phyloP scores from a whole-genome alignment of 2,329 filamentous ascomycete genomes.

The Xylariaceae sp. region DNA sequence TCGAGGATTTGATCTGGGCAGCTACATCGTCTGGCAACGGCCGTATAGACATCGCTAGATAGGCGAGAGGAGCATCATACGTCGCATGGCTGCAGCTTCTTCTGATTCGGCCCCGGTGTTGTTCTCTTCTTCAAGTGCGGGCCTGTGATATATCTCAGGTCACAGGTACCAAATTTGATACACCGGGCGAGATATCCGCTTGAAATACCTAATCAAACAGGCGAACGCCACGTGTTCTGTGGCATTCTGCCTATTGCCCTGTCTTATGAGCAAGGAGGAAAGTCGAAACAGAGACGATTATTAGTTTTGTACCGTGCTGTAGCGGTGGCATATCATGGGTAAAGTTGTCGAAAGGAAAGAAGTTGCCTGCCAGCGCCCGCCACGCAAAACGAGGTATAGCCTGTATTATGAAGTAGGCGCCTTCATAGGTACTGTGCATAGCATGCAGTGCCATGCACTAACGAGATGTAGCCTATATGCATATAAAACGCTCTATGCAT shows the following conservation, averaged over 20 bases:
- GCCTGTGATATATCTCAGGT: not conserved
- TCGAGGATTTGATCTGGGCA: slow-evolving; percentile 80
- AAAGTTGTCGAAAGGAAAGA: not conserved
- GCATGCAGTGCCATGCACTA: too few species aligned
- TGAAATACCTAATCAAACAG: not conserved
- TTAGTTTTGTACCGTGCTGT: not conserved
- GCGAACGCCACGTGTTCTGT: not conserved
- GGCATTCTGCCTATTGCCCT: not conserved
- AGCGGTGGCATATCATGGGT: not conserved
- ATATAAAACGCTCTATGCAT: not conserved
- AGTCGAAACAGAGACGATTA: not conserved
- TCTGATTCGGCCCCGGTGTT: not conserved
- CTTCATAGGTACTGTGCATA: too few species aligned
- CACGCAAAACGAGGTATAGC: too few species aligned
- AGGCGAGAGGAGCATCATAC: not conserved
- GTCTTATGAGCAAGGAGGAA: not conserved
- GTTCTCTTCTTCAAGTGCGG: not conserved
- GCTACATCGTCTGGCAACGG: slow-evolving; percentile 66
- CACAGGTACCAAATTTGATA: not conserved
- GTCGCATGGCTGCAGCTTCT: slow-evolving; percentile 1
- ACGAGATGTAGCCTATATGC: not conserved
- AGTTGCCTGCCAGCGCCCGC: too few species aligned
- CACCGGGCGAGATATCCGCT: not conserved
- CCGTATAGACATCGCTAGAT: slow-evolving; percentile 55
- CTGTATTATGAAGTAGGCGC: too few species aligned